These are phyloP conservation scores for Lenwebbia sp. DNA, from an alignment of 345 rosid species.

Conservation along the genomic window DNA sequence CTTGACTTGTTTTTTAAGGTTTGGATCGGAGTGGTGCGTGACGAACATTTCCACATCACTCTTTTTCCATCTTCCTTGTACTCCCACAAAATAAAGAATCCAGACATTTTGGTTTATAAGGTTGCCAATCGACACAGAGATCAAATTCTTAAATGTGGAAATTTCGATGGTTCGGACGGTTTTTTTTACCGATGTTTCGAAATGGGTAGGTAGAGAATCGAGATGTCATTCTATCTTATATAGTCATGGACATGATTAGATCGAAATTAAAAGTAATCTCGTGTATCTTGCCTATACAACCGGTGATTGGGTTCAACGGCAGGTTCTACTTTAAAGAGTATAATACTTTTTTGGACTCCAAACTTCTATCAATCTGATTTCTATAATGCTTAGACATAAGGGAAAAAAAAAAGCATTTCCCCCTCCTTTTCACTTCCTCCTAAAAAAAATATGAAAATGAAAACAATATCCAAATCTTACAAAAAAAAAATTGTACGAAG, in stretches of 20 bases:
- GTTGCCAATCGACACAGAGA: neutral
- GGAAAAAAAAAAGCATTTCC: neutral
- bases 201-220: neutral
- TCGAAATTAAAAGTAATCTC: neutral
- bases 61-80: neutral
- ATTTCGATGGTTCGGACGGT: fast-evolving
- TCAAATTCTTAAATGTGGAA: too few relatives aligned
- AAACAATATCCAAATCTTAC: neutral
- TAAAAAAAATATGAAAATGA: neutral
- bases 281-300: neutral
- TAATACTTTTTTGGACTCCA: neutral
- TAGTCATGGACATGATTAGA: fast-evolving
- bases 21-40: neutral
- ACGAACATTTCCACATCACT: neutral
- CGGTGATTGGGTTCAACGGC: neutral
- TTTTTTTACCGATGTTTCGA: neutral
- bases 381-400: neutral
- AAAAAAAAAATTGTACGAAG: neutral
- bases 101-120: neutral
- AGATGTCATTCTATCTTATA: neutral
- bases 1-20: neutral
- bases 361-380: neutral
- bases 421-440: neutral
- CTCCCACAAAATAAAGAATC: neutral
- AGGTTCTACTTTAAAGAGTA: neutral